Evolutionary conservation across 306 rosid species (phyloP).

Genomic region (Sphenostylis stenocarpa): DNA sequence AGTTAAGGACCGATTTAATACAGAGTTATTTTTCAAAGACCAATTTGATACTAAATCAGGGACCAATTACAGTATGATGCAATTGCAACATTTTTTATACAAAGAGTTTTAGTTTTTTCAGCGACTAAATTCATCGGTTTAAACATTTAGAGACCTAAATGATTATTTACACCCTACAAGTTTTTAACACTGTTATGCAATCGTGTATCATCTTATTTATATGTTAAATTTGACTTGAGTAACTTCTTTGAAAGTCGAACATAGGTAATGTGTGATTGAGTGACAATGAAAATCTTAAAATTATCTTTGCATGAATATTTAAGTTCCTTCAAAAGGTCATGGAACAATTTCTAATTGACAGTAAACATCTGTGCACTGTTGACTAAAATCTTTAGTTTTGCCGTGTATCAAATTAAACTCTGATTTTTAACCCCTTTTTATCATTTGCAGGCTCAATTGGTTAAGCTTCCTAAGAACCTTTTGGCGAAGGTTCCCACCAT

Average conservation of each 20-base stretch:
- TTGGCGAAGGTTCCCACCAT: conserved; percentile 64
- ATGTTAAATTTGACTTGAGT: background rate
- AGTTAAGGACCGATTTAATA: too few species aligned
- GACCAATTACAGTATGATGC: too few species aligned
- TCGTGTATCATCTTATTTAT: too few species aligned
- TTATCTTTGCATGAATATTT: background rate
- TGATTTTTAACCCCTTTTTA: background rate
- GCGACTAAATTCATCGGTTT: too few species aligned
- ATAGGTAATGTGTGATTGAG: background rate
- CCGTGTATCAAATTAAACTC: background rate
- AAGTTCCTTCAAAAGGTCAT: too few species aligned
- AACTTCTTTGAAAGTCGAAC: background rate
- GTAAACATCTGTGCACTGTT: background rate
- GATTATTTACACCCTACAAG: too few species aligned
- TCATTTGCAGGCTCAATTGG: conserved; percentile 61
- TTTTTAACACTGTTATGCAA: too few species aligned
- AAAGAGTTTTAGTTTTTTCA: too few species aligned
- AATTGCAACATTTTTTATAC: too few species aligned
- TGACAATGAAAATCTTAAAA: background rate
- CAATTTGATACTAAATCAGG: too few species aligned
- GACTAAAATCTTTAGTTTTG: background rate
- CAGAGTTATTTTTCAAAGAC: too few species aligned
- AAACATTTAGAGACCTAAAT: too few species aligned
- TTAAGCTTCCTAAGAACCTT: conserved; percentile 81
- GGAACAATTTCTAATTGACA: background rate